These are phyloP conservation scores for Oryza rufipogon DNA, from an alignment of 176 grass and related monocot genomes.

Conservation along the genomic window DNA sequence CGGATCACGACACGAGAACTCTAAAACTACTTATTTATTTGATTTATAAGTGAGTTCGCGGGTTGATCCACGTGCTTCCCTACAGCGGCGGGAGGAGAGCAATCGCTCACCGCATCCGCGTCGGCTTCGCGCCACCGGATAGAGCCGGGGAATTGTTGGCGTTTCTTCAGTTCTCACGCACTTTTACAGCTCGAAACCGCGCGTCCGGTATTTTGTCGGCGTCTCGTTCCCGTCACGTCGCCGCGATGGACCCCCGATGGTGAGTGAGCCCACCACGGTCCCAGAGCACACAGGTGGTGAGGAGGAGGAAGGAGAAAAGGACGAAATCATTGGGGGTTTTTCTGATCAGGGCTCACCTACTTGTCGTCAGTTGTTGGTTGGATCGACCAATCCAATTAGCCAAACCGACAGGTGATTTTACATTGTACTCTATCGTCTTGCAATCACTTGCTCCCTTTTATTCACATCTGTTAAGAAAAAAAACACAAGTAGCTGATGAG, in stretches of 20 bases:
- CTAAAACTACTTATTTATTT: too few species aligned
- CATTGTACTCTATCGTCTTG: neutral
- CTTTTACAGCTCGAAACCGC: neutral
- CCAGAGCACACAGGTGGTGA: neutral
- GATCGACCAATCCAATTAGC: neutral
- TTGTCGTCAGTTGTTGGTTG: neutral
- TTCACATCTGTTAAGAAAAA: neutral
- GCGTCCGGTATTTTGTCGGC: neutral
- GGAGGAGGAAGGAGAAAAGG: neutral
- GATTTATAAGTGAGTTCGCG: too few species aligned
- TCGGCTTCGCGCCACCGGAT: neutral
- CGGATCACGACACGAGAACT: too few species aligned
- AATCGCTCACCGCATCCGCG: too few species aligned
- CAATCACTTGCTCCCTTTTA: neutral
- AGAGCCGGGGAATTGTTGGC: too few species aligned
- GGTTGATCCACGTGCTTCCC: too few species aligned
- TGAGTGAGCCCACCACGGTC: neutral
- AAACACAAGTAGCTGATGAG: neutral
- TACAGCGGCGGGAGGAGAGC: too few species aligned
- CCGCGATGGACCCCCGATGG: too few species aligned
- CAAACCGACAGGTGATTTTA: neutral
- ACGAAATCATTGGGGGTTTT: neutral
- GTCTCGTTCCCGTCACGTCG: neutral
- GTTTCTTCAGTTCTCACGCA: too few species aligned
- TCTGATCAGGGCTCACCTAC: neutral